phyloP scores from a whole-genome alignment of 1,139 yeast species.

The Kurtzmaniella quercitrusa region DNA sequence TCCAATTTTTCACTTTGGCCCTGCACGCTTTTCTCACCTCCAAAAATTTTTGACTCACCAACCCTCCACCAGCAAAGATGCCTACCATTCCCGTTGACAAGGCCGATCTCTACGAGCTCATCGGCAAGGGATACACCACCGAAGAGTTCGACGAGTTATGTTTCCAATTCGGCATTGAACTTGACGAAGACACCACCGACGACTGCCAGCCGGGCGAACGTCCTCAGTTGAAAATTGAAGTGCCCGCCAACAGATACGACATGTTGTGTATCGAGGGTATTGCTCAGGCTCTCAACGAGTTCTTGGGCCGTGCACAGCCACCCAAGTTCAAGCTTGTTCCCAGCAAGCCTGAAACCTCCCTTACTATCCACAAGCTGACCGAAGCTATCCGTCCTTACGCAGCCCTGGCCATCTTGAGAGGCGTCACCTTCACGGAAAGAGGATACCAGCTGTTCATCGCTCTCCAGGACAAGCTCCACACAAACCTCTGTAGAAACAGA shows the following conservation, averaged over 20 bases:
- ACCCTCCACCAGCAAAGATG: conserved; percentile 42
- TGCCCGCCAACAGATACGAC: conserved; percentile 97
- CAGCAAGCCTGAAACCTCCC: conserved; percentile 52
- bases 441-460: conserved; percentile 92
- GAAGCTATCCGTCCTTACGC: conserved; percentile 82
- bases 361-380: conserved; percentile 75
- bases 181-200: conserved; percentile 92
- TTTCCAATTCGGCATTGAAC: conserved; percentile 95
- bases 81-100: conserved; percentile 97
- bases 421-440: conserved; percentile 74
- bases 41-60: conserved; percentile 5
- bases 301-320: conserved; percentile 61
- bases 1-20: not conserved
- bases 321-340: conserved; percentile 69
- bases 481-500: conserved; percentile 94
- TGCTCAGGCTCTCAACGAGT: conserved; percentile 90
- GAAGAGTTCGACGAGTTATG: conserved; percentile 96
- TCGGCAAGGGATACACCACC: conserved; percentile 79
- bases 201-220: conserved; percentile 79
- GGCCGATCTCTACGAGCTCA: conserved; percentile 77
- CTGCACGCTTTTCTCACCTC: not conserved
- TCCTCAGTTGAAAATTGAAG: conserved; percentile 93
- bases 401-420: conserved; percentile 88
- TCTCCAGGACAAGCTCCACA: conserved; percentile 91
- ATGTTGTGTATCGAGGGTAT: conserved; percentile 98